Evolutionary conservation across 2,329 filamentous ascomycete species (phyloP).

Genomic region (Fusarium foetens): DNA sequence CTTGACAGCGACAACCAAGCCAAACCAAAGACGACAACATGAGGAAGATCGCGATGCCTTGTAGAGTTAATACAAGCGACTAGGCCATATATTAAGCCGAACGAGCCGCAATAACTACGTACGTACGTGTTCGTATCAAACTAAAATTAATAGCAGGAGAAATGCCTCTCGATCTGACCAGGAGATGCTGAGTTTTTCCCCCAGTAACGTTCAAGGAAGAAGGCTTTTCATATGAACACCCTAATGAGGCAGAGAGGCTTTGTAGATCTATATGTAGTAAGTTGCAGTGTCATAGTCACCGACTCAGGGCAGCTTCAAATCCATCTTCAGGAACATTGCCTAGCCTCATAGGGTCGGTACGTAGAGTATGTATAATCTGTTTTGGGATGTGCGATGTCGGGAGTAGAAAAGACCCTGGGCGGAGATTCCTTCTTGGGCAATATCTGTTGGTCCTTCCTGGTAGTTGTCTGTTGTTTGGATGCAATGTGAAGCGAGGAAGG

Average conservation of each 20-base stretch:
- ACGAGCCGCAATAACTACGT: slow-evolving; percentile 7
- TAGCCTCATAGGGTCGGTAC: slow-evolving; percentile 23
- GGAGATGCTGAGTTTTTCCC: slow-evolving; percentile 14
- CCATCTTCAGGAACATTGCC: neutral
- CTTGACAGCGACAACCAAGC: slow-evolving; percentile 20
- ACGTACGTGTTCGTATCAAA: neutral
- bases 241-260: neutral
- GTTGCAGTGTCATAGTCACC: neutral
- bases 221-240: slow-evolving; percentile 3
- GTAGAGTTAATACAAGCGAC: slow-evolving; percentile 1
- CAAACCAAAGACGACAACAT: slow-evolving; percentile 6
- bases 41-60: slow-evolving; percentile 18
- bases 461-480: neutral
- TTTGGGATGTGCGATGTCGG: slow-evolving; percentile 12
- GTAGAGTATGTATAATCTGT: neutral
- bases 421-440: slow-evolving; percentile 22
- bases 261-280: neutral
- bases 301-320: neutral
- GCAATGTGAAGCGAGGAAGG: slow-evolving; percentile 16
- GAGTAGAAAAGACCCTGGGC: neutral
- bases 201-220: slow-evolving; percentile 6
- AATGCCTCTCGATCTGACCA: slow-evolving; percentile 10
- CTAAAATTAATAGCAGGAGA: neutral
- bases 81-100: neutral
- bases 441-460: neutral